A percentile compares a stretch with the other conserved stretches of the same genome.
These are phyloP conservation scores for Funneliformis mosseae DNA, from an alignment of 192 early-diverging fungal species.

Conservation along the genomic window DNA sequence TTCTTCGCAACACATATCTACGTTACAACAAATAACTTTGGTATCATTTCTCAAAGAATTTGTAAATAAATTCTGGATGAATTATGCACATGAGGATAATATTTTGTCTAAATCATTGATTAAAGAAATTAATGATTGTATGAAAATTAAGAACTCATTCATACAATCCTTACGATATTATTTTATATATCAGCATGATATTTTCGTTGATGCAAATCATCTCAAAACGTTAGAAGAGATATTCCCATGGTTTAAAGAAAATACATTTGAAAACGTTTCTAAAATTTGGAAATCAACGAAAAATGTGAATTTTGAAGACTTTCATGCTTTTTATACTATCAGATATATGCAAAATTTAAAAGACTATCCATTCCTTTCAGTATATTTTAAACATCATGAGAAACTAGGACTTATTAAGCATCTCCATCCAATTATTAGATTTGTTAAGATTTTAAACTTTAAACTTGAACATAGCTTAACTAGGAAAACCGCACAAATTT, in stretches of 20 bases:
- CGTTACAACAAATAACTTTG: no score
- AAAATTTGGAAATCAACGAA: neutral
- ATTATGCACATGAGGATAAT: no score
- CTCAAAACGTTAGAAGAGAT: neutral
- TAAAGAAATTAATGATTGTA: neutral
- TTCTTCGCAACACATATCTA: no score
- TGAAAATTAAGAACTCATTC: neutral
- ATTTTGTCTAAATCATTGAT: no score
- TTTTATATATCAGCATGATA: neutral
- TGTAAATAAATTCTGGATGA: no score
- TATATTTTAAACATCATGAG: constrained; percentile 28
- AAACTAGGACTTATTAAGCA: neutral
- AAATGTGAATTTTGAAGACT: neutral
- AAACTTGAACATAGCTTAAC: constrained; percentile 20
- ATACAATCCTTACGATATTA: neutral
- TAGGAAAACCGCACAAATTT: constrained; percentile 12
- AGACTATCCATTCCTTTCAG: constrained; percentile 20
- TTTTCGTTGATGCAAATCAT: neutral
- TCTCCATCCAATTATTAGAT: constrained; percentile 20
- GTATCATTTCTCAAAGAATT: no score
- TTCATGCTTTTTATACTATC: neutral
- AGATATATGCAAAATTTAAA: neutral
- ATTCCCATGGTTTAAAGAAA: neutral
- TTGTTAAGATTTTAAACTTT: constrained; percentile 13
- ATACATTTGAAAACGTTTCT: neutral